Percentiles rank a stretch among this genome's conserved stretches.
phyloP scores from a whole-genome alignment of 805 yeast genomes.

The Nadsonia fulvescens region DNA sequence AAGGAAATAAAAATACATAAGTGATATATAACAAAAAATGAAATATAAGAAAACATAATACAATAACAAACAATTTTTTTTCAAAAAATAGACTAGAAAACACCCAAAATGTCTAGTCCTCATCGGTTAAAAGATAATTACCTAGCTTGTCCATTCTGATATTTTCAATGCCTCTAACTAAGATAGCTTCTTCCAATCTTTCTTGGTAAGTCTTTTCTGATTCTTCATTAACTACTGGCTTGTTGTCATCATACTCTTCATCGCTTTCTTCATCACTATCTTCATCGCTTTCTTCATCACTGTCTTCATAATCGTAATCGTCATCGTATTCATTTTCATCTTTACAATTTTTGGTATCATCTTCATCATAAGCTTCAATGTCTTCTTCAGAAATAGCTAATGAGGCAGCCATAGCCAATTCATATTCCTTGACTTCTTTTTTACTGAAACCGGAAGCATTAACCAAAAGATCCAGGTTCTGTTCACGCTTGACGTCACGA shows the following conservation, averaged over 20 bases:
- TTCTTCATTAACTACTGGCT: too few species aligned
- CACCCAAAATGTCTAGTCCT: too few species aligned
- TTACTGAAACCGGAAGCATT: conserved; percentile 77
- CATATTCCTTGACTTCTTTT: conserved; percentile 47
- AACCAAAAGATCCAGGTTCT: conserved; percentile 64
- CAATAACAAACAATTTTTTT: too few species aligned
- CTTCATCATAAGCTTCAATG: conserved; percentile 19
- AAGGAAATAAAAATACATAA: too few species aligned
- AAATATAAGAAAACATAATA: too few species aligned
- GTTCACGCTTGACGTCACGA: conserved; percentile 54
- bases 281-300: conserved; percentile 8
- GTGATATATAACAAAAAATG: too few species aligned
- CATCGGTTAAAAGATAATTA: conserved; percentile 54
- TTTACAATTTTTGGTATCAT: conserved; percentile 19
- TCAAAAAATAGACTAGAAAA: too few species aligned
- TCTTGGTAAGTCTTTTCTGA: too few species aligned
- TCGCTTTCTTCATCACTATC: conserved; percentile 9
- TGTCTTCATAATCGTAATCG: conserved; percentile 22
- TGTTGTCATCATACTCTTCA: conserved; percentile 12
- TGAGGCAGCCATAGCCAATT: conserved; percentile 43
- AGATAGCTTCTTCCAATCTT: conserved; percentile 21
- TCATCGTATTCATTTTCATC: conserved; percentile 22
- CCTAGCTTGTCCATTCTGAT: conserved; percentile 70
- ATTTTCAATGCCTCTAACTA: conserved; percentile 21
- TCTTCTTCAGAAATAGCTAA: conserved; percentile 26